phyloP scores from a whole-genome alignment of 345 rosid species.

The Aquilaria yunnanensis region DNA sequence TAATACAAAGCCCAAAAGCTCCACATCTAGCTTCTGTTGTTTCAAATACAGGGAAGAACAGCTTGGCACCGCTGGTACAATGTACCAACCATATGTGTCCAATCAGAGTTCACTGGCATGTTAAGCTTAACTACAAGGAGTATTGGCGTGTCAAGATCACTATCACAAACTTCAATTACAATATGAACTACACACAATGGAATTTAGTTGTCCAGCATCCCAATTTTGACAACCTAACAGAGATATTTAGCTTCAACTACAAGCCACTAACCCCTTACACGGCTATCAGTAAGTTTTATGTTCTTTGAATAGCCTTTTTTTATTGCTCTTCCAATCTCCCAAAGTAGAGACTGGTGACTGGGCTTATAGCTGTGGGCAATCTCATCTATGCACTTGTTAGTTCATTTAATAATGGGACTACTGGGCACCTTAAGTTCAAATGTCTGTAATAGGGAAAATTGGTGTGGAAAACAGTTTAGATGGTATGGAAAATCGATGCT shows the following conservation, averaged over 20 bases:
- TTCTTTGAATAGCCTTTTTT: background rate
- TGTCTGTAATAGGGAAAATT: no score
- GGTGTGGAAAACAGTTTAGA: no score
- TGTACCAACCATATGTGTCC: slow-evolving; percentile 98
- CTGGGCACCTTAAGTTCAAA: no score
- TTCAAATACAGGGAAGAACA: slow-evolving; percentile 32
- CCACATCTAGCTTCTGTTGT: slow-evolving; percentile 63
- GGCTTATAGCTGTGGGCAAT: no score
- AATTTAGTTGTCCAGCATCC: slow-evolving; percentile 84
- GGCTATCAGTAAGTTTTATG: slow-evolving; percentile 50
- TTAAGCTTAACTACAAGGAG: slow-evolving; percentile 67
- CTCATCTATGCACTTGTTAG: no score
- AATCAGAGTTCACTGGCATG: slow-evolving; percentile 86
- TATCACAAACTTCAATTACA: slow-evolving; percentile 77
- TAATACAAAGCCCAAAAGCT: slow-evolving; percentile 36
- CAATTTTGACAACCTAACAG: slow-evolving; percentile 66
- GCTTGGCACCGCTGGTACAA: slow-evolving; percentile 45
- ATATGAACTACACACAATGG: slow-evolving; percentile 76
- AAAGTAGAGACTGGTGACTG: no score
- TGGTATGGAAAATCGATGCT: no score
- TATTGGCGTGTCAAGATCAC: slow-evolving; percentile 85
- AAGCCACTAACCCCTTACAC: slow-evolving; percentile 56
- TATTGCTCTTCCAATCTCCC: background rate
- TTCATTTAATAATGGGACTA: no score
- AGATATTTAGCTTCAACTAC: slow-evolving; percentile 66